Evolutionary conservation across 2,329 filamentous ascomycete genomes (phyloP).

Genomic region (Xylaria hypoxylon): DNA sequence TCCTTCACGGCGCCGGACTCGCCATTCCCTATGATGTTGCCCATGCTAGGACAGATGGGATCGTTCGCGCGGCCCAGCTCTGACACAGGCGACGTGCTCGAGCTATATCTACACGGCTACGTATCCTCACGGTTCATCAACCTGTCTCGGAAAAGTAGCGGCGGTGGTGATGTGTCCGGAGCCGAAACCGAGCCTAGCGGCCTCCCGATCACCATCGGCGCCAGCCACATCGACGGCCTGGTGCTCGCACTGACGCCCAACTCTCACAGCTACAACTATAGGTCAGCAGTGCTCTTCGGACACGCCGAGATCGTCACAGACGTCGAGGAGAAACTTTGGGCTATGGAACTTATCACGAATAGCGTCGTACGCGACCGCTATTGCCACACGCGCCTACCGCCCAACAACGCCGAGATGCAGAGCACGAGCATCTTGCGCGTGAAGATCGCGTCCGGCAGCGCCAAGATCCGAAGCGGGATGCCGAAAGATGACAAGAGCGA

Average conservation of each 20-base stretch:
- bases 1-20: constrained; percentile 75
- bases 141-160: constrained; percentile 57
- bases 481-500: constrained; percentile 68
- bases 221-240: constrained; percentile 81
- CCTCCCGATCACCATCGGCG: constrained; percentile 77
- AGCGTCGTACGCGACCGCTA: constrained; percentile 77
- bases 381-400: constrained; percentile 71
- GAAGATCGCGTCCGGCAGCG: constrained; percentile 75
- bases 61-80: constrained; percentile 74
- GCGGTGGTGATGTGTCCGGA: constrained; percentile 7
- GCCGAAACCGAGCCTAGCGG: constrained; percentile 56
- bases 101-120: constrained; percentile 87
- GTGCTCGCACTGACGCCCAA: constrained; percentile 84
- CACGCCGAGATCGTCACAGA: constrained; percentile 76
- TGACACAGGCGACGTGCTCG: constrained; percentile 71
- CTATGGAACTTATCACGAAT: constrained; percentile 83
- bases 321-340: constrained; percentile 77
- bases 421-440: constrained; percentile 80
- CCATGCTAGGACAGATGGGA: constrained; percentile 88
- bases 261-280: constrained; percentile 88
- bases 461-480: constrained; percentile 76
- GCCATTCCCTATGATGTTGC: constrained; percentile 80
- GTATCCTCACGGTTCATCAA: constrained; percentile 83
- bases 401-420: constrained; percentile 78
- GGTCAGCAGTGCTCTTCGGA: constrained; percentile 82